Percentiles rank a stretch among this genome's conserved stretches.
Conservation (phyloP, 768 basidiomycete species). For the Tubosaeta brunneosetosa region DNA sequence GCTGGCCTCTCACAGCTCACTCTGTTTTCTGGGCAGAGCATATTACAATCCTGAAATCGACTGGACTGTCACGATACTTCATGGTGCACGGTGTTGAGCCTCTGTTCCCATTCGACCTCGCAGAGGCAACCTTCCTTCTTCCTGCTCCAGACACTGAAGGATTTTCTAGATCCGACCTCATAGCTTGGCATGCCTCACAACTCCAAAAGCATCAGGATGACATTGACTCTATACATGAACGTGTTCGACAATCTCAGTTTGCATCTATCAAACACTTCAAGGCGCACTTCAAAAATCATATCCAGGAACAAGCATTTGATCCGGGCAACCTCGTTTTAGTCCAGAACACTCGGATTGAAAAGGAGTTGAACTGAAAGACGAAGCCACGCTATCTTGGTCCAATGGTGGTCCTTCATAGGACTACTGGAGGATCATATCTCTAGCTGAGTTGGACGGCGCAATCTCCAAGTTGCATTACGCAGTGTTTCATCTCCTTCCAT, state of each 20-base stretch:
- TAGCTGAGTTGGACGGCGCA: background rate
- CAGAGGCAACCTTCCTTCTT: conserved; percentile 21
- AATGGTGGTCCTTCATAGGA: background rate
- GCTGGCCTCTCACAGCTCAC: background rate
- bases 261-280: background rate
- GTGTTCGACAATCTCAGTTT: background rate
- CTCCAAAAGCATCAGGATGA: background rate
- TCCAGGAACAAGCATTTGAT: background rate
- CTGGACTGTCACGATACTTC: background rate
- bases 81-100: conserved; percentile 25
- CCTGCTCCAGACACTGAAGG: background rate
- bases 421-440: background rate
- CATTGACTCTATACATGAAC: background rate
- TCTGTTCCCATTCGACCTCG: conserved; percentile 26
- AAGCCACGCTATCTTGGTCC: conserved; percentile 2
- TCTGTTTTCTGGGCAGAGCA: background rate
- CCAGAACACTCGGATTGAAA: background rate
- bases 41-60: background rate
- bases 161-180: background rate
- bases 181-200: background rate
- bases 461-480: background rate
- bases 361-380: conserved; percentile 20
- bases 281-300: background rate
- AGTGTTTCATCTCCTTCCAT: background rate
- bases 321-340: background rate